Evolutionary conservation across 73 alveolate species (phyloP), one percentile per base, ranked within the genome.

Genomic region (Uronychia binucleata): DNA sequence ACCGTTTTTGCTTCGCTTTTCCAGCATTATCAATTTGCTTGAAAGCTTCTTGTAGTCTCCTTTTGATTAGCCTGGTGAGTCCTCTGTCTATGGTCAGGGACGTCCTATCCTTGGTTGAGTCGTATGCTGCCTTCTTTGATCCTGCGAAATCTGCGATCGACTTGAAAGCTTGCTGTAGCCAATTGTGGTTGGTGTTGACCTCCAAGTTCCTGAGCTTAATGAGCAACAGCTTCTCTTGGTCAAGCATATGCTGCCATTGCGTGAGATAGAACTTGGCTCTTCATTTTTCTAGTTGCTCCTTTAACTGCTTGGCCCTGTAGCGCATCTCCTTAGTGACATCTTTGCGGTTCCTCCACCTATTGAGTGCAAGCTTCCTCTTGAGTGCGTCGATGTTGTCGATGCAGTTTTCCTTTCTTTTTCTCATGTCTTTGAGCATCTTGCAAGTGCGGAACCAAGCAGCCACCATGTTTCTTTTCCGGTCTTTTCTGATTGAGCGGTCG

Each of bases 401-500:
- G 1, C 67, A 81, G 1, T 28, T 75, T 30, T 28, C n/a, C 25
- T 11, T 30, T 28, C 75, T 81, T 26, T n/a, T 29, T 27, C 74
- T 58, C 31, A 25, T 30, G n/a, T 29, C 33, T 81, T 60, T 79
- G 34, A 13, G 75, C 30, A 59, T 81, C 88, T 32, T 81, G 8
- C 80, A 31, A 0, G 77, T 81, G 75, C 77, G 75, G 35, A 74
- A 74, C 91, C 91, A 85, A 1, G 81, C 75, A 19, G 57, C 30
- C 34, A 77, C 58, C 28, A 77, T 14, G 75, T 85, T 85, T 28
- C 30, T 34, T 75, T 67, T 26, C 27, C 46, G 33, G 30, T 85
- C 5, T 31, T 76, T 34, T 26, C 46, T 1, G 19, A 85, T 34
- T 1, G 59, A 28, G 34, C 58, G 34, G 31, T 77, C 85, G 11